These are phyloP conservation scores for Vaccinium myrtillus DNA, from an alignment of 148 eudicot genomes.

Conservation along the genomic window DNA sequence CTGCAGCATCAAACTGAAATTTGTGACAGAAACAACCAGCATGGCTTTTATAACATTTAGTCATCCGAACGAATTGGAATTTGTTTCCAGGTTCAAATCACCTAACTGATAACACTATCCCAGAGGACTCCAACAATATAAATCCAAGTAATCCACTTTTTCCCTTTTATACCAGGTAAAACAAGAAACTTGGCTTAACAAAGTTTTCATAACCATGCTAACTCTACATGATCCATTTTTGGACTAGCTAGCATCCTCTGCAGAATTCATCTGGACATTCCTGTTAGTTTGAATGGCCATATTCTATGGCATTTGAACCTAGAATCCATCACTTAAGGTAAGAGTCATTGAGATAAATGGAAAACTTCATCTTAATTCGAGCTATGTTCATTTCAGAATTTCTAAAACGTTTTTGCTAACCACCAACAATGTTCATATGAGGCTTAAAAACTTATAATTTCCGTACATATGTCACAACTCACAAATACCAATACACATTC, in stretches of 20 bases:
- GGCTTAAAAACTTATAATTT: not conserved
- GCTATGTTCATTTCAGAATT: not conserved
- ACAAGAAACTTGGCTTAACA: not conserved
- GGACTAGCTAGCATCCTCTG: no score
- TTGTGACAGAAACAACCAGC: not conserved
- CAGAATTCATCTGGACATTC: not conserved
- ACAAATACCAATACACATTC: not conserved
- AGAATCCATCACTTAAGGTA: not conserved
- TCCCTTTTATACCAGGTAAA: not conserved
- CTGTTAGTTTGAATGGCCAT: not conserved
- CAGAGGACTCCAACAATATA: not conserved
- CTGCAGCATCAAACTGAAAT: slow-evolving; percentile 1
- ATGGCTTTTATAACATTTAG: not conserved
- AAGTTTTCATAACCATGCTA: not conserved
- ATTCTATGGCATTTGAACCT: not conserved
- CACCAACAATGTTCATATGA: not conserved
- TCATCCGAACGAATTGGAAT: not conserved
- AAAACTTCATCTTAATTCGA: not conserved
- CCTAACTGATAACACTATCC: not conserved
- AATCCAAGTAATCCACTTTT: not conserved
- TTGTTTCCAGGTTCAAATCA: not conserved
- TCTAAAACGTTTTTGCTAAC: not conserved
- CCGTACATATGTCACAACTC: not conserved
- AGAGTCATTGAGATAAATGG: not conserved
- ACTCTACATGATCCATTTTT: not conserved